phyloP scores from a whole-genome alignment of 805 yeast genomes.

The Kodamaea laetipori region DNA sequence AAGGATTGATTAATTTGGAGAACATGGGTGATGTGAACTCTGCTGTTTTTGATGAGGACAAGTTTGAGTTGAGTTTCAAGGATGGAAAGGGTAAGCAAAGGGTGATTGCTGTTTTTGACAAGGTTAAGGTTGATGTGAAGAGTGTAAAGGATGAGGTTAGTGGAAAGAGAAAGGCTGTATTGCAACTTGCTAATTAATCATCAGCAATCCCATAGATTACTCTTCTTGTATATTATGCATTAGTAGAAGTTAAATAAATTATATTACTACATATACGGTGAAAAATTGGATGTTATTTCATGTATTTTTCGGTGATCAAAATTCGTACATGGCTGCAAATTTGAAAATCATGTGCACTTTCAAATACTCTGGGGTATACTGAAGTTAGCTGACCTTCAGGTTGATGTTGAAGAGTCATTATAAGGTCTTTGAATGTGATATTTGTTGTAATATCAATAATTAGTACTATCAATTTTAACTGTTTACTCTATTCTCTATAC shows the following conservation, averaged over 20 bases:
- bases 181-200: conserved; percentile 47
- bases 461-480: too few species aligned
- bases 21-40: conserved; percentile 65
- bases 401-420: too few species aligned
- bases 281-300: too few species aligned
- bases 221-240: background rate
- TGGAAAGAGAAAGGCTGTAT: conserved; percentile 89
- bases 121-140: conserved; percentile 78
- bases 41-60: conserved; percentile 75
- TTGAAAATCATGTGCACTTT: conserved; percentile 3
- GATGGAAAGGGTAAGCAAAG: conserved; percentile 46
- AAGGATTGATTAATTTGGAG: conserved; percentile 84
- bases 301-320: too few species aligned
- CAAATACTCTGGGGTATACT: background rate
- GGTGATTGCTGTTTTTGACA: conserved; percentile 75
- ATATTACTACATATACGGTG: too few species aligned
- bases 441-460: too few species aligned
- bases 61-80: conserved; percentile 65
- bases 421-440: too few species aligned
- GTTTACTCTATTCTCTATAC: too few species aligned
- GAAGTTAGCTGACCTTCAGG: background rate
- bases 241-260: conserved; percentile 7
- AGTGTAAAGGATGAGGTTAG: conserved; percentile 83
- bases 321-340: background rate
- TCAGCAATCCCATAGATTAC: too few species aligned